Evolutionary conservation across 495 filamentous ascomycete genomes (phyloP).

Genomic region (Talaromyces nanjingensis): DNA sequence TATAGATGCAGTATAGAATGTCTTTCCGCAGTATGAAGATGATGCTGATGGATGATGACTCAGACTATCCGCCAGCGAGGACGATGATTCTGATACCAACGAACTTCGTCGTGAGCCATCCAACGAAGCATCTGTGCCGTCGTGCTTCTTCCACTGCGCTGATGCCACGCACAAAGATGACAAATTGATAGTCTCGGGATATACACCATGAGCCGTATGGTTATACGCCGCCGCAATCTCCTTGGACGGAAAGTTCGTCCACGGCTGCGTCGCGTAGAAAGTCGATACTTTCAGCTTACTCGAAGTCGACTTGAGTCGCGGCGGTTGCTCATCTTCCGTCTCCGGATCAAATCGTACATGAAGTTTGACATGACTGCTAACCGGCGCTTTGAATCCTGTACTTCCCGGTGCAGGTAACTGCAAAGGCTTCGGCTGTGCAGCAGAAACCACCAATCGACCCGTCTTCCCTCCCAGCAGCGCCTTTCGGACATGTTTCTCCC

Average conservation of each 20-base stretch:
- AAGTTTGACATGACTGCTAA: conserved; percentile 59
- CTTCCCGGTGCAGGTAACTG: conserved; percentile 42
- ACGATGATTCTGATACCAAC: conserved; percentile 30
- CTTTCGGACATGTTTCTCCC: conserved; percentile 71
- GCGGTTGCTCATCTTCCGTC: conserved; percentile 50
- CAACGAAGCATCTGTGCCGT: neutral
- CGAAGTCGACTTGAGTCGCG: conserved; percentile 56
- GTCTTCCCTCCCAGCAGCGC: conserved; percentile 72
- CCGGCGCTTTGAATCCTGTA: conserved; percentile 19
- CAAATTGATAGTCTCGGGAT: conserved; percentile 54
- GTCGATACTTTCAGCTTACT: conserved; percentile 71
- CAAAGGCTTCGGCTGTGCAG: conserved; percentile 65
- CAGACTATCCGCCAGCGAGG: conserved; percentile 23
- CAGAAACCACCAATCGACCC: conserved; percentile 65
- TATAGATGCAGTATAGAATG: conserved; percentile 61
- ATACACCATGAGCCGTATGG: conserved; percentile 56
- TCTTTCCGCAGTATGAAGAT: conserved; percentile 27
- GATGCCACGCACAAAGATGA: conserved; percentile 58
- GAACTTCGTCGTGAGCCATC: conserved; percentile 51
- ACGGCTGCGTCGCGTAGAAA: conserved; percentile 62
- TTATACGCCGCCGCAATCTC: conserved; percentile 17
- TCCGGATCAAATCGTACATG: conserved; percentile 69
- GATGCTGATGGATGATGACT: conserved; percentile 22
- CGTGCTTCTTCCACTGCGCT: conserved; percentile 58
- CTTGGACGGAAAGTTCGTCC: conserved; percentile 36